Evolutionary conservation across 805 yeast genomes (phyloP), one percentile per base, ranked within the genome.

Genomic region (Candida adriatica): DNA sequence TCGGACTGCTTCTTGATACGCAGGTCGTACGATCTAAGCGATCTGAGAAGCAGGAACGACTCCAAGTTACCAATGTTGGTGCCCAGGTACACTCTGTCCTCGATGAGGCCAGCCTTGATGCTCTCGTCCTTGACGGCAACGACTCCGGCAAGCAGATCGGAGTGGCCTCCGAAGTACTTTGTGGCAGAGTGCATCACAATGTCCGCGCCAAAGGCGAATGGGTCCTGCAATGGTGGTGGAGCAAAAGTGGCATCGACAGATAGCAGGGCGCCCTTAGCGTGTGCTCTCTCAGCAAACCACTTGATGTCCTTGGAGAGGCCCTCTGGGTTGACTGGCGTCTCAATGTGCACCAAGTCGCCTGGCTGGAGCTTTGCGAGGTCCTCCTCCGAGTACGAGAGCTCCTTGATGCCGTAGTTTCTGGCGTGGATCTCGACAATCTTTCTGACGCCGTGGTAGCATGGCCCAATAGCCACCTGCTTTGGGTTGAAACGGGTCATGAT

Each of bases 161-260:
- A 83, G 58, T 88, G 96, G n/a, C 97, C 96, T 24, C 95, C 96
- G 49, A 86, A 80, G 59, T 80, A 90, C 54, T 88, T 88, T 1
- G 96, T 88, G 1, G 87, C 95, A 1, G 96, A 85, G 56, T 88
- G 96, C 72, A 90, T 63, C n/a, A 90, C 76, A 43, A 86, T 59
- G 55, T 90, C 96, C 18, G 81, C 95, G 29, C 90, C 95, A 47
- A 73, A 79, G 24, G 67, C 66, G 59, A 86, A 85, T 5, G 94
- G 90, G 39, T 85, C 73, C 46, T 75, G 81, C 35, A 87, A 59
- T 13, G 95, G 95, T 10, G 94, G 94, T 14, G 96, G 95, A 8
- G 95, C 96, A 58, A 90, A 84, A 0, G 96, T 90, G 6, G 95
- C 70, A 56, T 88, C 97, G 11, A 84, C 76, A 16, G 75, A 49